Evolutionary conservation across 331 rosid species (phyloP), one percentile per base, ranked within the genome.

Genomic region (Pyrus hybrid): DNA sequence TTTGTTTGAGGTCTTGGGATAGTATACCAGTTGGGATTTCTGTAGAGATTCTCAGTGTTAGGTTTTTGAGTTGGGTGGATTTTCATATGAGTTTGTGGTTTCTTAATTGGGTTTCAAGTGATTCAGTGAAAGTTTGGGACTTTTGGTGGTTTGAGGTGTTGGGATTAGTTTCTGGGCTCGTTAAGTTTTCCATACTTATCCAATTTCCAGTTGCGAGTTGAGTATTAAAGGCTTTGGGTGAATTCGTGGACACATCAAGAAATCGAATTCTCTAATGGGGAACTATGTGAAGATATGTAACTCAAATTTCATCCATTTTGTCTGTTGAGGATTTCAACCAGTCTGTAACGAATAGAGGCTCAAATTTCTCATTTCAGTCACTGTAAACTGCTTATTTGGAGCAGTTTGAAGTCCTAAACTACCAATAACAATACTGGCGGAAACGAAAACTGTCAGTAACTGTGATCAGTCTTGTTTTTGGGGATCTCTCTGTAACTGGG

Each of bases 401-500:
- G 35, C 51, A 75, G 17, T 45, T 62, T 71, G 56, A 17, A 49
- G 71, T 29, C 13, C 5, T 18, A 18, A 51, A 20, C 7, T 43
- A 61, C 1, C 32, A 14, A 21, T 56, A 17, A 22, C 63, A 29
- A 41, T 58, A 25, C 33, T 23, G 68, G 30, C 37, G 6, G 6
- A 16, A 12, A 72, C 3, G 65, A 56, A 21, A 33, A 49, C 25
- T 35, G 5, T 41, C 37, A 35, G 56, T 16, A 58, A 25, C 63
- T 71, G 23, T 61, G 69, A 62, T 68, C 68, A 14, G 69, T 69
- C 69, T 41, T 57, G 22, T 32, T 3, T 25, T 53, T 53, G 23
- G 14, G 37, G 7, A 23, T 64, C 43, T 64, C 71, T 53, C 26
- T 32, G 62, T 70, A 74, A 74, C 67, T 82, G 80, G 76, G 74